Evolutionary conservation across 345 rosid genomes (phyloP).

Genomic region (Moringa oleifera): DNA sequence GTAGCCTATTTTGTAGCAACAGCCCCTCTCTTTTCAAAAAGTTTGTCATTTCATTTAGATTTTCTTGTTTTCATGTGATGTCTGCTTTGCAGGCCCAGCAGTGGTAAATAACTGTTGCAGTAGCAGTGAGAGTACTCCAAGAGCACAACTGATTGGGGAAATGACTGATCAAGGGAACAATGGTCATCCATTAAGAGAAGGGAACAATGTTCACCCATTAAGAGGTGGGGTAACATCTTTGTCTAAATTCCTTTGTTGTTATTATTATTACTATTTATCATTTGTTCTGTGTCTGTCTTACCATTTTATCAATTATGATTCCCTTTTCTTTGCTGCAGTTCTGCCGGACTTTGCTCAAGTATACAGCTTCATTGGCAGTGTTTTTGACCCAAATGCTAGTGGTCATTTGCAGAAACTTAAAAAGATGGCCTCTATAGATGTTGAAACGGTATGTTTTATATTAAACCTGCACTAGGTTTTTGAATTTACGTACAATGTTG

Average conservation of each 20-base stretch:
- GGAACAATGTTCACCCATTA: constrained; percentile 32
- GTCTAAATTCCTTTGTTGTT: background rate
- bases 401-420: constrained; percentile 79
- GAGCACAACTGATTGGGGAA: constrained; percentile 34
- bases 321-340: constrained; percentile 44
- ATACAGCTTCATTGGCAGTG: constrained; percentile 81
- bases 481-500: constrained; percentile 3
- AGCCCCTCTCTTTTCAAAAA: background rate
- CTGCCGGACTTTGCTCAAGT: constrained; percentile 86
- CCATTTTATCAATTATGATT: constrained; percentile 7
- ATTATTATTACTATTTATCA: background rate
- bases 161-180: constrained; percentile 42
- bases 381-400: constrained; percentile 62
- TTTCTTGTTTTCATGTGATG: constrained; percentile 10
- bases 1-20: background rate
- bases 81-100: constrained; percentile 29
- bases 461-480: background rate
- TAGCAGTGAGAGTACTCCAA: constrained; percentile 60
- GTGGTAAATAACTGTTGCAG: constrained; percentile 53
- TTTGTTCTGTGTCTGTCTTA: background rate
- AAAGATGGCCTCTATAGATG: constrained; percentile 86
- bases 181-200: constrained; percentile 60
- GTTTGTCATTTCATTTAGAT: constrained; percentile 5
- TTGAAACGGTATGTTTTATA: constrained; percentile 64
- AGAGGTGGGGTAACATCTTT: constrained; percentile 39